Conservation (phyloP, 768 basidiomycete genomes). For the Boletellus emodensis region DNA sequence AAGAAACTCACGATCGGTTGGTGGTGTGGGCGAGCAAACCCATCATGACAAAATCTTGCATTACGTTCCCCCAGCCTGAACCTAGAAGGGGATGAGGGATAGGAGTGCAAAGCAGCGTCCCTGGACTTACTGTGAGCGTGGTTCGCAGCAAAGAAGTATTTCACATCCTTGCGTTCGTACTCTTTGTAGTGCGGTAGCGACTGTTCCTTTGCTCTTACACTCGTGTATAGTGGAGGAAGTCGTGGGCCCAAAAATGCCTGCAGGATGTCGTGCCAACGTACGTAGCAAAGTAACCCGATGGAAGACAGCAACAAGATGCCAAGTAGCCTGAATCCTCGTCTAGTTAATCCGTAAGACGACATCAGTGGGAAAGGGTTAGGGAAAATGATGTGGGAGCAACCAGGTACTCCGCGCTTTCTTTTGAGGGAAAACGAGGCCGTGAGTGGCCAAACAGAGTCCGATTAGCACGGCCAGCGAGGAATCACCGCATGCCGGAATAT, state of each 20-base stretch:
- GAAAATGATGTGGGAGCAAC: not conserved
- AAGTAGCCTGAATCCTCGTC: constrained; percentile 21
- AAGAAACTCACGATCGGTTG: constrained; percentile 32
- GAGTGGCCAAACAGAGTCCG: not conserved
- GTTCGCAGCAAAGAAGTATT: constrained; percentile 47
- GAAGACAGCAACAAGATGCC: constrained; percentile 3
- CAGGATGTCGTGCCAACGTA: constrained; percentile 4
- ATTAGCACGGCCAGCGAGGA: not conserved
- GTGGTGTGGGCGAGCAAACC: constrained; percentile 32
- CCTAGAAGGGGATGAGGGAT: constrained; percentile 18
- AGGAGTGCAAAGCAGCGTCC: not conserved
- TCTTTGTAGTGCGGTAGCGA: constrained; percentile 39
- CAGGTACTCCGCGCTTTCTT: not conserved
- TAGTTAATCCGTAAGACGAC: constrained; percentile 21
- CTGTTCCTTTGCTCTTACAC: constrained; percentile 37
- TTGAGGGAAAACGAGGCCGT: not conserved
- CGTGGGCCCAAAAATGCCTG: not conserved
- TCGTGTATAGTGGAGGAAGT: constrained; percentile 41
- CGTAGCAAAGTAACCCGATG: constrained; percentile 14
- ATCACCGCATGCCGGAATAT: not conserved
- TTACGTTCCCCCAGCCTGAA: constrained; percentile 39
- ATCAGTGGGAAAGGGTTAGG: constrained; percentile 9
- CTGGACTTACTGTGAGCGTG: constrained; percentile 37
- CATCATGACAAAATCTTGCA: constrained; percentile 39
- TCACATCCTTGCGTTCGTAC: constrained; percentile 33